Conservation (phyloP, 2,329 filamentous ascomycete genomes). For the Aureobasidium sp. region DNA sequence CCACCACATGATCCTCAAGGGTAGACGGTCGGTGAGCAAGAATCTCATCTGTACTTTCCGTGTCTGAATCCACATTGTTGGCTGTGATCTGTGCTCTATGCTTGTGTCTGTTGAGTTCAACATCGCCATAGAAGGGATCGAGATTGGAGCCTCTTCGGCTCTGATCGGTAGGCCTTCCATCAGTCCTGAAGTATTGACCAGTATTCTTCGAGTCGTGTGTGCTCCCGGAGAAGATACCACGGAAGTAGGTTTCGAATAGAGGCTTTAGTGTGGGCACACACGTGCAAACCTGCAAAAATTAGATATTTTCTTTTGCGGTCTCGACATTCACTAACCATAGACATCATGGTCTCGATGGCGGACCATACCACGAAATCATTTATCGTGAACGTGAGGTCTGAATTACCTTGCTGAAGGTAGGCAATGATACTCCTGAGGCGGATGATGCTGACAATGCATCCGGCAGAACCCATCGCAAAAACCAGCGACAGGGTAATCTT, state of each 20-base stretch:
- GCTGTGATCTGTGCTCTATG: conserved; percentile 2
- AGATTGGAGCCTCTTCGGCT: neutral
- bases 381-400: conserved; percentile 3
- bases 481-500: conserved; percentile 6
- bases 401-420: neutral
- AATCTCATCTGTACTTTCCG: conserved; percentile 4
- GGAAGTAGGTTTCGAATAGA: neutral
- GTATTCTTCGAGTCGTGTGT: neutral
- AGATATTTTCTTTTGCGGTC: too few species aligned
- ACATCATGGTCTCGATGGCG: neutral
- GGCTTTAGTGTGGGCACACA: conserved; percentile 6
- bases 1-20: neutral
- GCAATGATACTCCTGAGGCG: conserved; percentile 7
- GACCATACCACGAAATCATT: neutral
- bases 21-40: neutral
- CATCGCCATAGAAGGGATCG: neutral
- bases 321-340: too few species aligned
- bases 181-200: neutral
- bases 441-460: conserved; percentile 12
- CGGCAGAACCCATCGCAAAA: conserved; percentile 6
- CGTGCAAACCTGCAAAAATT: neutral
- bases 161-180: neutral
- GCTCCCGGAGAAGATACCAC: neutral
- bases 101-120: neutral
- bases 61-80: conserved; percentile 6